These are phyloP conservation scores for Zalaria sp. DNA, from an alignment of 2,329 filamentous ascomycete genomes.

Conservation along the genomic window DNA sequence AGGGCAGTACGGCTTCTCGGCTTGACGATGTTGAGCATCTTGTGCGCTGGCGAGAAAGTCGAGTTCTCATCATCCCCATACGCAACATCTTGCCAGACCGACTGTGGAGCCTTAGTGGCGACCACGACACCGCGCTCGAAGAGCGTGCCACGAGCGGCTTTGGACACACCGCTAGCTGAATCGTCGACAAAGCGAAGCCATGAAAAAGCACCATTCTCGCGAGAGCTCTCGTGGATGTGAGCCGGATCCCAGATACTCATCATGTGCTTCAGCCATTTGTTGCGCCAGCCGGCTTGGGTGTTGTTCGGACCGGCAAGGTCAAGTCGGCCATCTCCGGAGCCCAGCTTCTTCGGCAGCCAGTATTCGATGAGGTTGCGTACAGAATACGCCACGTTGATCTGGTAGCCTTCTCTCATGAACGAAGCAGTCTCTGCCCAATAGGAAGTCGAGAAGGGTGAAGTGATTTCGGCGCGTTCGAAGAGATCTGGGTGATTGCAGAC, in stretches of 20 bases:
- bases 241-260: constrained; percentile 86
- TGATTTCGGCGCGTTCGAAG: constrained; percentile 87
- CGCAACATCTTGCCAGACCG: constrained; percentile 44
- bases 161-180: constrained; percentile 58
- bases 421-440: constrained; percentile 91
- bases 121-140: constrained; percentile 60
- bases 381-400: constrained; percentile 73
- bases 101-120: constrained; percentile 32
- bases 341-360: constrained; percentile 66
- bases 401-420: constrained; percentile 76
- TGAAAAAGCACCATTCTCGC: constrained; percentile 57
- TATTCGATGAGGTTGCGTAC: constrained; percentile 78
- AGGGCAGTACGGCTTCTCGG: constrained; percentile 53
- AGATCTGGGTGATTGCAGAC: constrained; percentile 97
- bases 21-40: constrained; percentile 67
- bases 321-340: constrained; percentile 64
- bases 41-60: constrained; percentile 54
- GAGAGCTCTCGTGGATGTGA: constrained; percentile 52
- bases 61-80: constrained; percentile 50
- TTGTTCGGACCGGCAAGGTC: constrained; percentile 63
- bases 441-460: constrained; percentile 69
- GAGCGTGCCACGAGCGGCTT: constrained; percentile 52
- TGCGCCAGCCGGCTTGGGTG: constrained; percentile 60
- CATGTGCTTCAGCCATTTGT: constrained; percentile 61
- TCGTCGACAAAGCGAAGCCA: constrained; percentile 79